phyloP scores from a whole-genome alignment of 768 basidiomycete genomes.

The Panellus pusillus region DNA sequence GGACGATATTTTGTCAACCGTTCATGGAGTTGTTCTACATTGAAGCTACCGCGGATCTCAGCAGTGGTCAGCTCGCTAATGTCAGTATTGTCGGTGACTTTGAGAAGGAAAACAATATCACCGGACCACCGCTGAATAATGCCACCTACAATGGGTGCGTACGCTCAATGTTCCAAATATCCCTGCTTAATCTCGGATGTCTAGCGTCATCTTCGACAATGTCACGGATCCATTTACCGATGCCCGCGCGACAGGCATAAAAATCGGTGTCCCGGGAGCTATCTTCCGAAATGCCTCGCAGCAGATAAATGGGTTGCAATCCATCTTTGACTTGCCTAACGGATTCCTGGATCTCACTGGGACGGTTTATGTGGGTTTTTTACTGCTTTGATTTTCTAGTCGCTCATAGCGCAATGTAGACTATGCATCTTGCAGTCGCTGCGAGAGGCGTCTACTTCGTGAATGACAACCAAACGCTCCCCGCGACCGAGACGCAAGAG shows the following conservation, averaged over 20 bases:
- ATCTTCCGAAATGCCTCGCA: constrained; percentile 55
- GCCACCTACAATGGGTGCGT: constrained; percentile 17
- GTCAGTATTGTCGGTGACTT: constrained; percentile 11
- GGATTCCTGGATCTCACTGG: constrained; percentile 55
- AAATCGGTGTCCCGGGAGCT: constrained; percentile 57
- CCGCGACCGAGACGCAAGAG: constrained; percentile 40
- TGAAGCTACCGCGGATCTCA: constrained; percentile 35
- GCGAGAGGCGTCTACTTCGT: constrained; percentile 65
- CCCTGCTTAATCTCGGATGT: background rate
- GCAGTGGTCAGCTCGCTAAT: constrained; percentile 14
- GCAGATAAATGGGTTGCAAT: constrained; percentile 37
- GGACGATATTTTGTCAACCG: constrained; percentile 43
- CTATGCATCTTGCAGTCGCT: constrained; percentile 54
- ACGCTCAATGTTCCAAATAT: background rate
- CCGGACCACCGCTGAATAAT: constrained; percentile 10
- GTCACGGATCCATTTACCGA: constrained; percentile 45
- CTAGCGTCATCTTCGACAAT: constrained; percentile 45
- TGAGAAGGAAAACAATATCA: constrained; percentile 13
- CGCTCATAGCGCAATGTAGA: constrained; percentile 34
- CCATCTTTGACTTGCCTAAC: constrained; percentile 47
- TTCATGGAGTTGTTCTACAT: constrained; percentile 35
- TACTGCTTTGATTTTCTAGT: background rate
- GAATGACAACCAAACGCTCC: constrained; percentile 33
- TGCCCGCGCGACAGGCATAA: constrained; percentile 50
- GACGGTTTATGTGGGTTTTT: constrained; percentile 48